A percentile compares a stretch with the other conserved stretches of the same genome.
Evolutionary conservation across 1,139 yeast species (phyloP).

Genomic region (Pichia sp.): DNA sequence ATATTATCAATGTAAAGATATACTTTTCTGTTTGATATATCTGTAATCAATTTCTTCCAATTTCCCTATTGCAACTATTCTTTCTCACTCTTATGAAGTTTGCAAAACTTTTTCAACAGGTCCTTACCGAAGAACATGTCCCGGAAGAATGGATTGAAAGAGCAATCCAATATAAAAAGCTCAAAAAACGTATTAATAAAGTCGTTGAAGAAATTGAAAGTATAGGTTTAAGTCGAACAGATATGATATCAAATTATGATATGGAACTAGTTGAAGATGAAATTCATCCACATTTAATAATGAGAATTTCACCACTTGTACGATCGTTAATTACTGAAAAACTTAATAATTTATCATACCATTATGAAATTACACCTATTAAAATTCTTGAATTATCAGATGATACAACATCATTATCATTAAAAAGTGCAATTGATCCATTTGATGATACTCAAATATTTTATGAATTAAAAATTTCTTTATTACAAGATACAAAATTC

Average conservation of each 20-base stretch:
- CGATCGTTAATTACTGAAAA: constrained; percentile 20
- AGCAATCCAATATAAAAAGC: constrained; percentile 65
- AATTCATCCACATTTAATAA: constrained; percentile 21
- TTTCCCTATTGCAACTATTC: no score
- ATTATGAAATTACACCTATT: constrained; percentile 25
- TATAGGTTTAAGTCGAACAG: constrained; percentile 47
- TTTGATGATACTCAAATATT: constrained; percentile 21
- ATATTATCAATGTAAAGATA: no score
- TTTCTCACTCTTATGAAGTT: constrained; percentile 66
- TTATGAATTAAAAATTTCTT: constrained; percentile 29
- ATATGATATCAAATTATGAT: constrained; percentile 21
- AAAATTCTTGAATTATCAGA: constrained; percentile 29
- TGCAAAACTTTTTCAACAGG: constrained; percentile 63
- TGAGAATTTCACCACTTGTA: constrained; percentile 20
- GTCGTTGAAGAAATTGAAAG: constrained; percentile 55
- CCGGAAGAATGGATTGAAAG: constrained; percentile 66
- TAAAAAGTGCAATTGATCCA: constrained; percentile 24
- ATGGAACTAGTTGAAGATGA: constrained; percentile 18
- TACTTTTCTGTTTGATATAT: no score
- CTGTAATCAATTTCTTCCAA: background rate
- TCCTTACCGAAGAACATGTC: constrained; percentile 51
- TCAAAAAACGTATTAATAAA: constrained; percentile 58
- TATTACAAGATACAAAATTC: constrained; percentile 43
- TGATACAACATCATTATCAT: no score
- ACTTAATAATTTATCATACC: constrained; percentile 19